Base-by-base conservation (phyloP, 1,284 basidiomycete genomes). In the Veloboletus limbatus region DNA sequence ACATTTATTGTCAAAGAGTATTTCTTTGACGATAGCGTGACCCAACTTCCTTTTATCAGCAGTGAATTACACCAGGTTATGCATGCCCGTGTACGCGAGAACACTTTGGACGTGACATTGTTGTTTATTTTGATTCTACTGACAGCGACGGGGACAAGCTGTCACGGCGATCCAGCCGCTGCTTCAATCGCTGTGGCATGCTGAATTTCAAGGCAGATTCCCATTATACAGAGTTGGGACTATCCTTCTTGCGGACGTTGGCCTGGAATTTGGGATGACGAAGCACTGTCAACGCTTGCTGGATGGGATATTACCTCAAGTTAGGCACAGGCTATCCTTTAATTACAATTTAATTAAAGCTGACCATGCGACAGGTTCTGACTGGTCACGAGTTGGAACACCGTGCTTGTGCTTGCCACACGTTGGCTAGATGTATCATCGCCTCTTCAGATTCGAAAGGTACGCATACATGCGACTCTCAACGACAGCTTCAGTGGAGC, bases 281-380 rank as follows among this genome's bases (percentile, higher is more conserved):
- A 76, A 77, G 57, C 75, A 79, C 54, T 81, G 78, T 50, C 73
- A 69, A 51, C 75, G 72, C 46, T 73, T 89, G 44, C 56, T 91
- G 34, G 82, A 88, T 41, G 86, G 86, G 53, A 78, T 89, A 37
- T 76, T 91, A 74, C 87, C 88, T 21, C 88, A 90, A 70, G 88
- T 83, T 48, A 48, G 67, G 45, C 36, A 9, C 34, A 22, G 8
- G 27, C 24, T 20, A 37, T 34, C 16, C 24, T 45, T 22, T 35
- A 18, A 28, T 47, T 8, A 13, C 17, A 13, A 6, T 11, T 4
- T 18, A 25, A 18, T 31, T 17, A 2, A 38, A 24, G 6, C 21
- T 52, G 39, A 48, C 16, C 4, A 26, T 28, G 13, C 17, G 20
- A 45, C 49, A 90, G 87, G 67, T 91, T 27, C 78, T 90, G 44